Conservation (phyloP, 192 early-diverging fungal genomes). For the Diversispora eburnea region DNA sequence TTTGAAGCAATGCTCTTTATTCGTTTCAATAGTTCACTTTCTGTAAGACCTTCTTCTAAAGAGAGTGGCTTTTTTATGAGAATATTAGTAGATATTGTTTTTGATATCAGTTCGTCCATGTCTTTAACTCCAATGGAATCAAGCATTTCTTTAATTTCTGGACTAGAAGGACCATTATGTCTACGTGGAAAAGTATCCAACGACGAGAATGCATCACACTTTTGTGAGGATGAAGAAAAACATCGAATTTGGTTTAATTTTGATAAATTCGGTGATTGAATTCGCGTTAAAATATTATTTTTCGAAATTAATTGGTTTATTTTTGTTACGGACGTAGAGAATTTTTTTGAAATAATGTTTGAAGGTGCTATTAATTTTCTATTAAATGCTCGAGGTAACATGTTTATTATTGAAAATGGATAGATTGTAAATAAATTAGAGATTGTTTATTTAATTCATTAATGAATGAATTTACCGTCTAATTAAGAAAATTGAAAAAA, state of each 20-base stretch:
- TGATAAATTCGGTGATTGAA: not conserved
- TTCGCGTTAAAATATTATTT: not conserved
- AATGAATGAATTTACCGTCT: too few species aligned
- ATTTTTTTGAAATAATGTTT: too few species aligned
- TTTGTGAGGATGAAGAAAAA: slow-evolving; percentile 6
- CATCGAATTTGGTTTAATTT: not conserved
- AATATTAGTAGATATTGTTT: slow-evolving; percentile 82
- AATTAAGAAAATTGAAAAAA: too few species aligned
- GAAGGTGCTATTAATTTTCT: too few species aligned
- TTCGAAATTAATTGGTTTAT: not conserved
- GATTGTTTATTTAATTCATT: too few species aligned
- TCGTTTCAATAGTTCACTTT: slow-evolving; percentile 80
- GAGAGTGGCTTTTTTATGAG: slow-evolving; percentile 64
- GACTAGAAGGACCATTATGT: slow-evolving; percentile 81
- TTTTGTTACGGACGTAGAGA: too few species aligned
- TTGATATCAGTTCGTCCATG: slow-evolving; percentile 78
- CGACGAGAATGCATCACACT: slow-evolving; percentile 43
- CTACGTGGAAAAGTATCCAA: slow-evolving; percentile 77
- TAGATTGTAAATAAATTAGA: too few species aligned
- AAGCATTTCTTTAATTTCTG: slow-evolving; percentile 81
- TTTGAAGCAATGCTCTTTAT: slow-evolving; percentile 82
- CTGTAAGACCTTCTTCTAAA: slow-evolving; percentile 75
- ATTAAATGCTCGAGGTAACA: too few species aligned
- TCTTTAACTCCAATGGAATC: slow-evolving; percentile 70
- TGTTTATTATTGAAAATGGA: too few species aligned